Evolutionary conservation across 1,139 yeast species (phyloP).

Genomic region (Sugiyamaella xylanicola): DNA sequence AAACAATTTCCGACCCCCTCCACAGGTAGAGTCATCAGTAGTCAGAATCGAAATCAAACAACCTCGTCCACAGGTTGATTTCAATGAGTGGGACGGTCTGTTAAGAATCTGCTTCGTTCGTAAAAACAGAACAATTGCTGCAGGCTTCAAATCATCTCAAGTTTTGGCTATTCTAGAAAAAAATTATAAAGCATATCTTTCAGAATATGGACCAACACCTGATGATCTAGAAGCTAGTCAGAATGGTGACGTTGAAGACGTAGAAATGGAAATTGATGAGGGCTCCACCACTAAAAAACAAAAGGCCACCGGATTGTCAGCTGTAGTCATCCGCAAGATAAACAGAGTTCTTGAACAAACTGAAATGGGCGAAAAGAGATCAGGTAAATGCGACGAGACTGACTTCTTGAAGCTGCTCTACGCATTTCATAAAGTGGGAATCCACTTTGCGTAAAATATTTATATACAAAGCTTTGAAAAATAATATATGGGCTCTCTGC

Average conservation of each 20-base stretch:
- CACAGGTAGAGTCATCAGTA: conserved; percentile 96
- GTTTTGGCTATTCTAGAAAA: conserved; percentile 84
- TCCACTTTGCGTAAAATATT: conserved; percentile 77
- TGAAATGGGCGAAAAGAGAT: conserved; percentile 80
- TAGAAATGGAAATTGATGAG: conserved; percentile 56
- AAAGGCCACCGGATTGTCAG: conserved; percentile 20
- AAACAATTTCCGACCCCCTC: conserved; percentile 97
- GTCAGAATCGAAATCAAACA: conserved; percentile 88
- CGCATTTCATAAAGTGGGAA: conserved; percentile 96
- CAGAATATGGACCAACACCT: conserved; percentile 46
- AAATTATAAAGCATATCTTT: conserved; percentile 79
- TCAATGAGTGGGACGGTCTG: conserved; percentile 96
- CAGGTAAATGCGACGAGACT: conserved; percentile 92
- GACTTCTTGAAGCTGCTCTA: conserved; percentile 84
- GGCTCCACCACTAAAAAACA: conserved; percentile 50
- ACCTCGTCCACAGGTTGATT: conserved; percentile 91
- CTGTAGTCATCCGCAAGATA: conserved; percentile 58
- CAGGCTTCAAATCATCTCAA: conserved; percentile 85
- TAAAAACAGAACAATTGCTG: conserved; percentile 88
- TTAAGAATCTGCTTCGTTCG: conserved; percentile 88
- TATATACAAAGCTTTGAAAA: no score
- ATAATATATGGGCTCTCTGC: no score
- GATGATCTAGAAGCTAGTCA: conserved; percentile 39
- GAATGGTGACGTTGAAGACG: conserved; percentile 45
- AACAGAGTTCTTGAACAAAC: conserved; percentile 67